Conservation (phyloP, 1,139 yeast genomes). For the Pichia sp. region DNA sequence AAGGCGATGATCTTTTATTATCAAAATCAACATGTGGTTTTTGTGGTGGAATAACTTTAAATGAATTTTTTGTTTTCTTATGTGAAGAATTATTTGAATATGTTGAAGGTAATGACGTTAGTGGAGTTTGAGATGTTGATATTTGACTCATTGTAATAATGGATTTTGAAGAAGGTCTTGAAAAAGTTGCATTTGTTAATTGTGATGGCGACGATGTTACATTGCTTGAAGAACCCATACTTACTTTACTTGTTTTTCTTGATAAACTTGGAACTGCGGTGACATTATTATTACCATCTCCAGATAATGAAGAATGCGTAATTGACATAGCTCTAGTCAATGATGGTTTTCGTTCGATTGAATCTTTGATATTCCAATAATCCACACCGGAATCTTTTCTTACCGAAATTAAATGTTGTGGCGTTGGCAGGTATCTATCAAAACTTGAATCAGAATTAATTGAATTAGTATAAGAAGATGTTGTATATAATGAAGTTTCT, state of each 20-base stretch:
- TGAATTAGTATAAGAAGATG: constrained; percentile 23
- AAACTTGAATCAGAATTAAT: constrained; percentile 34
- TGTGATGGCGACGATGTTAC: not conserved
- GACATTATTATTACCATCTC: constrained; percentile 11
- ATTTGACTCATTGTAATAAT: not conserved
- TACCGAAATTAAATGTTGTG: constrained; percentile 44
- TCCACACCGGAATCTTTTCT: constrained; percentile 37
- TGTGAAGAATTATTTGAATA: too few species aligned
- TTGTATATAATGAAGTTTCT: constrained; percentile 17
- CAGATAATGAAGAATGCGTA: constrained; percentile 23
- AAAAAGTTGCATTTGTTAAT: not conserved
- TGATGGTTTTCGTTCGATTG: constrained; percentile 20
- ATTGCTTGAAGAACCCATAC: constrained; percentile 11
- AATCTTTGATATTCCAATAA: constrained; percentile 58
- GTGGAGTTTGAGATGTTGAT: not conserved
- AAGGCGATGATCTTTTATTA: constrained; percentile 72
- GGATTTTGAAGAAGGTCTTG: not conserved
- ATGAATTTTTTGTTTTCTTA: constrained; percentile 30
- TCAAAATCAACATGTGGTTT: constrained; percentile 74
- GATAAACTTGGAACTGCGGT: constrained; percentile 4
- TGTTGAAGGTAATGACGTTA: not conserved
- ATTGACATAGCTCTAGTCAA: constrained; percentile 25
- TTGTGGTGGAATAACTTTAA: constrained; percentile 62
- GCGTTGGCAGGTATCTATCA: constrained; percentile 51
- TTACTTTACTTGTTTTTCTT: constrained; percentile 9